A percentile compares a stretch with the other conserved stretches of the same genome.
phyloP scores from a whole-genome alignment of 1,284 basidiomycete species.

The Leccinum laetum region DNA sequence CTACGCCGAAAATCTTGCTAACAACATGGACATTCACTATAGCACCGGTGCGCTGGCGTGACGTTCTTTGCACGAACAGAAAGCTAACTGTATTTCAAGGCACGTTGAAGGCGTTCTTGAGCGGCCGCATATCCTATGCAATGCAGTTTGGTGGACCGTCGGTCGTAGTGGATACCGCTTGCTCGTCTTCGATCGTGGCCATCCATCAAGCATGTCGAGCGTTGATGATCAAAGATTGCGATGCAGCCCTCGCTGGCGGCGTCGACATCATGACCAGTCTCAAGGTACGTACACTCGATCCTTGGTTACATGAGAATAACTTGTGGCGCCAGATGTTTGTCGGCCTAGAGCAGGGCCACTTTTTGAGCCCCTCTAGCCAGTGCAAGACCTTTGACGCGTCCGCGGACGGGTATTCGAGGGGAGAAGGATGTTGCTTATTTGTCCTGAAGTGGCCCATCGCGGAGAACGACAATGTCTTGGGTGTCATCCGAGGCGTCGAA shows the following conservation, averaged over 20 bases:
- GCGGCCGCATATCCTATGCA: slow-evolving; percentile 68
- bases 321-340: slow-evolving; percentile 55
- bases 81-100: slow-evolving; percentile 41
- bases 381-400: slow-evolving; percentile 71
- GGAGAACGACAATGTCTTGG: slow-evolving; percentile 66
- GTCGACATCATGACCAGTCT: slow-evolving; percentile 74
- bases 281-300: slow-evolving; percentile 51
- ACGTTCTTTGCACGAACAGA: background rate
- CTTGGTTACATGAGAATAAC: slow-evolving; percentile 8
- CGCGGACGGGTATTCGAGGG: slow-evolving; percentile 71
- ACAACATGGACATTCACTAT: slow-evolving; percentile 69
- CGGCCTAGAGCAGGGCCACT: slow-evolving; percentile 68
- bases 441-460: slow-evolving; percentile 64
- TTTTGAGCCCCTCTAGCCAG: slow-evolving; percentile 64
- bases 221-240: slow-evolving; percentile 60
- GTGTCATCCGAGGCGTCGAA: slow-evolving; percentile 66
- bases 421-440: slow-evolving; percentile 73
- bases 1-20: slow-evolving; percentile 61
- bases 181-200: slow-evolving; percentile 68
- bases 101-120: slow-evolving; percentile 65
- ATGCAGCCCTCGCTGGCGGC: slow-evolving; percentile 68
- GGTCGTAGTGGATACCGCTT: slow-evolving; percentile 69
- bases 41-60: slow-evolving; percentile 53
- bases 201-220: slow-evolving; percentile 69
- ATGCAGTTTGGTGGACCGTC: slow-evolving; percentile 70